Evolutionary conservation across 495 filamentous ascomycete genomes (phyloP), one percentile per base, ranked within the genome.

Genomic region (Cercophora scortea): DNA sequence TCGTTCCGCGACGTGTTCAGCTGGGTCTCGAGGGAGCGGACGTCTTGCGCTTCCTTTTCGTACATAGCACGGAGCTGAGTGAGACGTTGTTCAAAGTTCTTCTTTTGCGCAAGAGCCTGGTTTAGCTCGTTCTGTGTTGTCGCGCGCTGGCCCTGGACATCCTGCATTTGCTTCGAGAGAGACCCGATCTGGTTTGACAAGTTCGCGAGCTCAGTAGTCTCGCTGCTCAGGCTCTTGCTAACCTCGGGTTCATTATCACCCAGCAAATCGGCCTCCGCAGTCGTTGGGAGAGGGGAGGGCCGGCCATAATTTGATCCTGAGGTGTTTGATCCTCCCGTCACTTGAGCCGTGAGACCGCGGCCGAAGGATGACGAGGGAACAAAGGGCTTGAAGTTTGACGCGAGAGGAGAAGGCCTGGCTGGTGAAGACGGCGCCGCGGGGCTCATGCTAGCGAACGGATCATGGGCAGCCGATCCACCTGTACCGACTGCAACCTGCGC

Each of bases 201-300:
- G 61, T 98, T 98, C 32, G 90, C 93, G n/a, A 97, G 76, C 61
- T 98, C 93, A 1, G 86, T 84, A 5, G 90, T 93, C 66, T 98
- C 93, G 52, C 82, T 83, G 0, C 83, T 91, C 44, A 97, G 70
- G 61, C 86, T 92, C 64, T 87, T 94, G 63, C 82, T 90, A 45
- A 90, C 80, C 64, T 96, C 91, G 4, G 89, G 88, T 53, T 97
- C 93, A 51, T 86, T 86, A 55, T 96, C 93, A 17, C 94, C 93
- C 9, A 97, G 80, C n/a, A 98, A 77, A 70, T 97, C 94, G 59
- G 97, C 91, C 54, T 87, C 77, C 15, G 78, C 79, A 13, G 84
- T 74, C 3, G 62, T 61, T 13, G 76, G 73, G 50, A 70, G 72
- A 11, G 69, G 64, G 15, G 66, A 66, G 59, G 60, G 69, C 11